phyloP scores from a whole-genome alignment of 176 grass and related monocot species.

The Eremochloa ophiuroides region DNA sequence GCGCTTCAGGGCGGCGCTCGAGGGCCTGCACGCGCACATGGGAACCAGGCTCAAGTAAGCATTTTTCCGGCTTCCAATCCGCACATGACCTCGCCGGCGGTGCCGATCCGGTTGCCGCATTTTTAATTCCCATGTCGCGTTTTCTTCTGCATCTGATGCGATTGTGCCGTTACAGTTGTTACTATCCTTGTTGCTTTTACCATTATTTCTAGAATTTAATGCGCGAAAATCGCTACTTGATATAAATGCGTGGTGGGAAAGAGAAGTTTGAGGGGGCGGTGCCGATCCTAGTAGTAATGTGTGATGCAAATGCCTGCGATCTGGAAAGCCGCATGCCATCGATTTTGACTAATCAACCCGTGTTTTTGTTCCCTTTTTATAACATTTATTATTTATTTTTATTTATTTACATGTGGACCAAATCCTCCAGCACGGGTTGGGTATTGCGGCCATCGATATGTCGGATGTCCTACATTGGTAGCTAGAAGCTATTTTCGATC shows the following conservation, averaged over 20 bases:
- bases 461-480: neutral
- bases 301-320: neutral
- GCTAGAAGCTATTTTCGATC: neutral
- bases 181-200: slow-evolving; percentile 2
- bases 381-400: slow-evolving; percentile 4
- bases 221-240: slow-evolving; percentile 18
- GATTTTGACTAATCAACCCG: slow-evolving; percentile 36
- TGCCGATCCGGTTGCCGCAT: slow-evolving; percentile 19
- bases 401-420: slow-evolving; percentile 28
- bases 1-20: slow-evolving; percentile 43
- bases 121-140: neutral
- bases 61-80: neutral
- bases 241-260: slow-evolving; percentile 26
- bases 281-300: neutral
- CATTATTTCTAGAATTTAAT: slow-evolving; percentile 22
- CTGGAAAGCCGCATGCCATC: neutral
- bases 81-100: neutral
- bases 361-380: slow-evolving; percentile 5
- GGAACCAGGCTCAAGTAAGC: slow-evolving; percentile 49
- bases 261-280: slow-evolving; percentile 16
- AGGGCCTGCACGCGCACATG: slow-evolving; percentile 53
- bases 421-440: slow-evolving; percentile 22
- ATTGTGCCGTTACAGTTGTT: neutral
- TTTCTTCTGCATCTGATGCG: neutral
- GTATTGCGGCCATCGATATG: neutral